phyloP scores from a whole-genome alignment of 306 rosid species.

The Sicyos baderoa region DNA sequence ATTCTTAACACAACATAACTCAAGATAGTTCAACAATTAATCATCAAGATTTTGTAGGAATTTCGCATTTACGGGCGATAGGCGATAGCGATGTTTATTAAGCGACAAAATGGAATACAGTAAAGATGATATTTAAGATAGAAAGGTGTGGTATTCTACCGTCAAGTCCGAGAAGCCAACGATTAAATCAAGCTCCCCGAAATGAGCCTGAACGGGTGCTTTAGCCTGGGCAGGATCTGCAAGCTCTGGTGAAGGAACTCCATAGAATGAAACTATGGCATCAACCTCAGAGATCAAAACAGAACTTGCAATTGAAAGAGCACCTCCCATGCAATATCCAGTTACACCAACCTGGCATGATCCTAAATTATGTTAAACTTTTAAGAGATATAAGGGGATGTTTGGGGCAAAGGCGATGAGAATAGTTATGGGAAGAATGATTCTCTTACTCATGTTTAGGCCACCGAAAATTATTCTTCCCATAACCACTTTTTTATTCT shows the following conservation, averaged over 20 bases:
- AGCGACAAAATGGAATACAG: not conserved
- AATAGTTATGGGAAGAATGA: too few relatives aligned
- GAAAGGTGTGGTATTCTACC: conserved; percentile 31
- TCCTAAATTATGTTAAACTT: not conserved
- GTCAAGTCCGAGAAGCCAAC: conserved; percentile 89
- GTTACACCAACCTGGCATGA: conserved; percentile 74
- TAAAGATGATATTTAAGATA: not conserved
- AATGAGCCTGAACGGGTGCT: conserved; percentile 92
- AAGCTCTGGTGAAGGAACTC: conserved; percentile 76
- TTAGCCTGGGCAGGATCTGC: conserved; percentile 87
- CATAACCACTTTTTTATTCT: too few relatives aligned
- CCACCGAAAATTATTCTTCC: too few relatives aligned
- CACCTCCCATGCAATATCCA: conserved; percentile 99
- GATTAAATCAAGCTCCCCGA: conserved; percentile 76
- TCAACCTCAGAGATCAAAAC: conserved; percentile 72
- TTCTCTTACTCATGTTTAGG: too few relatives aligned
- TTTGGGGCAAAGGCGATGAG: too few relatives aligned
- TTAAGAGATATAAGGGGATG: too few relatives aligned
- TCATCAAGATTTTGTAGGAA: not conserved
- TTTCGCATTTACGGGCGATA: not conserved
- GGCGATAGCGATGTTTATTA: not conserved
- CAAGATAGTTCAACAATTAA: too few relatives aligned
- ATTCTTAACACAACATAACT: too few relatives aligned
- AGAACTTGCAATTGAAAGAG: conserved; percentile 92
- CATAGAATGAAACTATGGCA: conserved; percentile 86